phyloP scores from a whole-genome alignment of 345 rosid genomes.

The Hibiscus syriacus region DNA sequence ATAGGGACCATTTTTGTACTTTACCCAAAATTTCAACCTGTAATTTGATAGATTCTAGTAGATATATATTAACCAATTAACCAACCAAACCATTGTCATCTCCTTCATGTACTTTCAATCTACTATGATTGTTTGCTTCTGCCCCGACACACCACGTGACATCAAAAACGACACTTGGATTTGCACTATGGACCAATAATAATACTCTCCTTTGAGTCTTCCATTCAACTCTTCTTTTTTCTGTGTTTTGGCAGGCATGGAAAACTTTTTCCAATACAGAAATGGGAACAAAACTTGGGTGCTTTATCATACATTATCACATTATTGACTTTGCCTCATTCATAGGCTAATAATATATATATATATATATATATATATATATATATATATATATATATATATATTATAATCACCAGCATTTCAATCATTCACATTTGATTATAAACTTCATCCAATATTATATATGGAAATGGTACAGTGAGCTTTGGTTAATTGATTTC shows the following conservation, averaged over 20 bases:
- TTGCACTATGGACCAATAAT: background rate
- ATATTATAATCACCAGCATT: background rate
- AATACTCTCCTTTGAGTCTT: background rate
- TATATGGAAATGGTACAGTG: background rate
- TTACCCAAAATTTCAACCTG: no score
- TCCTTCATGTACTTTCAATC: background rate
- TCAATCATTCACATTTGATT: conserved; percentile 12
- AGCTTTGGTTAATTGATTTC: background rate
- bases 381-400: background rate
- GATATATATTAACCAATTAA: no score
- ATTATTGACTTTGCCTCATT: conserved; percentile 6
- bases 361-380: background rate
- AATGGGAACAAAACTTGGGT: background rate
- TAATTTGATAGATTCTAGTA: no score
- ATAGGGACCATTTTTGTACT: no score
- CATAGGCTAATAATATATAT: background rate
- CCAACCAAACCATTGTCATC: background rate
- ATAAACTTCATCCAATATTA: background rate
- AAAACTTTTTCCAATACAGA: background rate
- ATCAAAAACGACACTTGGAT: conserved; percentile 4
- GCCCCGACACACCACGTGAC: background rate
- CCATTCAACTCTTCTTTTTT: background rate
- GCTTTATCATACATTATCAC: background rate
- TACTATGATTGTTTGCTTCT: background rate
- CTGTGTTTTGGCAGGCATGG: background rate